Evolutionary conservation across 2,329 filamentous ascomycete species (phyloP), one percentile per base, ranked within the genome.

Genomic region (Ophiostoma sp.): DNA sequence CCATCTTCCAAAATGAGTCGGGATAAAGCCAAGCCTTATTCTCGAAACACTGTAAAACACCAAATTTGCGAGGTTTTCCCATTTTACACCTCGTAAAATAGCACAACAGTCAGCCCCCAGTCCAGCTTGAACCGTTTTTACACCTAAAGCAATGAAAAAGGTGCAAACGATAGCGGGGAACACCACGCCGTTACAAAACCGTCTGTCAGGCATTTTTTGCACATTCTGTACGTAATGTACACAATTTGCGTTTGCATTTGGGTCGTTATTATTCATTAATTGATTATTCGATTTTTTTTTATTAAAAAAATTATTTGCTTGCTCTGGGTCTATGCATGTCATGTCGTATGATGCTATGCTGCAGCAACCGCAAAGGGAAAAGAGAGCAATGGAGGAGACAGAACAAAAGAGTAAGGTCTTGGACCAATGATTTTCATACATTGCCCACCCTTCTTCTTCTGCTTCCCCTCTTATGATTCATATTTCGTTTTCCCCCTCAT

Each of bases 81-180:
- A 15, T 19, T 3, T 31, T 39, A 12, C 42, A 48, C 42, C 42
- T 48, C 42, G 42, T 55, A 28, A 42, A 42, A 12, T 45, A 6
- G 42, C 25, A 50, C 17, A 68, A 66, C 39, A 45, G 61, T 66
- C 63, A 66, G 63, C 63, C 39, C 17, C 63, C 59, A 22, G 50
- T 25, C 42, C 22, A 48, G 22, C 22, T 15, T 31, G 4, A 11
- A n/a, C 39, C 22, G 25, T 31, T 45, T 31, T 28, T 48, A 48
- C 42, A 48, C 42, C 8, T 19, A 17, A 45, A 25, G 19, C 33
- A n/a, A 19, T 3, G 22, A 8, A 45, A 25, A 19, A 28, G 6
- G 42, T 4, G 42, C 42, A 48, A 48, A 45, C n/a, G 1, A n/a
- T 45, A 45, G 61, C 22, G 36, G 61, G n/a, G 33, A 7, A 19